Evolutionary conservation across 495 filamentous ascomycete genomes (phyloP).

Genomic region (Hyaloscypha hepaticicola): DNA sequence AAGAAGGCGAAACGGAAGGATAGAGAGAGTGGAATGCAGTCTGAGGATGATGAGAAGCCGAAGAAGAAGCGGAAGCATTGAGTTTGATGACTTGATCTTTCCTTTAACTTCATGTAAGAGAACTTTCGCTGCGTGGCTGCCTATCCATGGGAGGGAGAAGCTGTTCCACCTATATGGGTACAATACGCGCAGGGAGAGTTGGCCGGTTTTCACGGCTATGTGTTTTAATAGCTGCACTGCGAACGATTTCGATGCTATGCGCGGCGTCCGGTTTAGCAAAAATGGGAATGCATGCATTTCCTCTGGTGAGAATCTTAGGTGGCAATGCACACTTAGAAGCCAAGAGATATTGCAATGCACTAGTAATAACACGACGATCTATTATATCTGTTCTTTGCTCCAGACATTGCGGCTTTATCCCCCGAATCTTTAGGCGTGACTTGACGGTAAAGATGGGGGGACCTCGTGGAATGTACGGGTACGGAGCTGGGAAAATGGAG

Average conservation of each 20-base stretch:
- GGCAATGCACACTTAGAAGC: too few species aligned
- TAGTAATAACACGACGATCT: constrained; percentile 3
- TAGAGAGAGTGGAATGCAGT: constrained; percentile 63
- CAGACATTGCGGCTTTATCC: too few species aligned
- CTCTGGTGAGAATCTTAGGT: not conserved
- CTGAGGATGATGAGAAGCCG: constrained; percentile 71
- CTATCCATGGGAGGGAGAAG: too few species aligned
- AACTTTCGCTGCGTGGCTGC: not conserved
- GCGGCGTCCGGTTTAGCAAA: constrained; percentile 9
- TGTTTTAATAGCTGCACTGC: not conserved
- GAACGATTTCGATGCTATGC: too few species aligned
- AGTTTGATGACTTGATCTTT: constrained; percentile 1
- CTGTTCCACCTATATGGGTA: too few species aligned
- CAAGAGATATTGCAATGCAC: not conserved
- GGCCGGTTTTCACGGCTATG: not conserved
- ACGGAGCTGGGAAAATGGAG: not conserved
- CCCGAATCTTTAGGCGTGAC: too few species aligned
- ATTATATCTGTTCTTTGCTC: too few species aligned
- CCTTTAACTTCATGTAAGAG: not conserved
- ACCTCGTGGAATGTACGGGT: too few species aligned
- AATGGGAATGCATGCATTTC: constrained; percentile 2
- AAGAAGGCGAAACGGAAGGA: constrained; percentile 88
- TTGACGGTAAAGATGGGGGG: too few species aligned
- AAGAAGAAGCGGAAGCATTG: constrained; percentile 34
- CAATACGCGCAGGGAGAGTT: too few species aligned